Evolutionary conservation across 441 rosid genomes (phyloP).

Genomic region (Geranium incanum): DNA sequence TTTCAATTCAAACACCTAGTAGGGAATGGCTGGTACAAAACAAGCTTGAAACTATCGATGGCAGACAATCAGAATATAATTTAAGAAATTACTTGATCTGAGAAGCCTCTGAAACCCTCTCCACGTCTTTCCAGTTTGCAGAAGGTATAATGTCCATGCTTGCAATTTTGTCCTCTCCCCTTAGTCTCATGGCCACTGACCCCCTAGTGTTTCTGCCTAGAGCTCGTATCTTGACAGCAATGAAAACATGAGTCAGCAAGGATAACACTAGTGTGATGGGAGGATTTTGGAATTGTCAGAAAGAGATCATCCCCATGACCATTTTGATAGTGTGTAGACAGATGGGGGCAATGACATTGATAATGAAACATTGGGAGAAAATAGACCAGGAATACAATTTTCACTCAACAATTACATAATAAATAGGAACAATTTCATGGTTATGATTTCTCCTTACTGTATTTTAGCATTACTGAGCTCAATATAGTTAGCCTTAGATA

Average conservation of each 20-base stretch:
- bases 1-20: neutral
- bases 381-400: neutral
- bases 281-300: neutral
- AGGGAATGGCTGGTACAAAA: neutral
- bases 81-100: constrained; percentile 37
- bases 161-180: constrained; percentile 74
- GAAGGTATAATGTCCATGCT: constrained; percentile 84
- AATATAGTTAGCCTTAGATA: neutral
- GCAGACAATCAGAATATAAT: constrained; percentile 5
- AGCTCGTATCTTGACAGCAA: constrained; percentile 55
- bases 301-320: neutral
- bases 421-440: neutral
- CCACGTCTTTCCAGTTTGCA: constrained; percentile 45
- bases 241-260: constrained; percentile 14
- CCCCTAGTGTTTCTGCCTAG: constrained; percentile 83
- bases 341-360: neutral
- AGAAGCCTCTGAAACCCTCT: constrained; percentile 34
- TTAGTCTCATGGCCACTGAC: constrained; percentile 80
- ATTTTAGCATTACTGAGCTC: neutral
- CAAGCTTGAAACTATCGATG: constrained; percentile 1
- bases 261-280: neutral
- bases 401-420: neutral
- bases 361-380: neutral
- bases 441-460: neutral
- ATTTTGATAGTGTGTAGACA: neutral